Evolutionary conservation across 2,329 filamentous ascomycete genomes (phyloP).

Genomic region (Cladosporium austrohemisphaericum): DNA sequence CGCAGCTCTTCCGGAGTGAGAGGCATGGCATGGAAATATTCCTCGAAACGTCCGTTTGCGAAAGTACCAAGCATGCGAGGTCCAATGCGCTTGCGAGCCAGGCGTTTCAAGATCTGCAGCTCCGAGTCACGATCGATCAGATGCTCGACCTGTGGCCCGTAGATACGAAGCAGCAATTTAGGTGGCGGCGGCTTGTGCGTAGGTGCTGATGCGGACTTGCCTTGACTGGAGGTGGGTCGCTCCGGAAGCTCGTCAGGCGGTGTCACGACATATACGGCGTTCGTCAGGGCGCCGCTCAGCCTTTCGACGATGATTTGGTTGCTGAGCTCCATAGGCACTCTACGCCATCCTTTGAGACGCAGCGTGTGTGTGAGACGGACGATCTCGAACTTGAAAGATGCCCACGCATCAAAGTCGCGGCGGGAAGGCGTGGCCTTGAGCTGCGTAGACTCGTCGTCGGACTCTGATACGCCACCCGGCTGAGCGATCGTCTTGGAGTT

Average conservation of each 20-base stretch:
- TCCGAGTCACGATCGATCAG: constrained; percentile 92
- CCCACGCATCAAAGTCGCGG: constrained; percentile 61
- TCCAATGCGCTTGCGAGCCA: constrained; percentile 89
- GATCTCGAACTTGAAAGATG: constrained; percentile 87
- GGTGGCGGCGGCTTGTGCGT: constrained; percentile 49
- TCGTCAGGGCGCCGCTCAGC: constrained; percentile 88
- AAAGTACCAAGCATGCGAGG: constrained; percentile 89
- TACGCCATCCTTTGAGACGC: constrained; percentile 85
- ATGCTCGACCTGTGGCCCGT: constrained; percentile 91
- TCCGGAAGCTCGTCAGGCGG: constrained; percentile 64
- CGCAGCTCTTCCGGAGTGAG: constrained; percentile 74
- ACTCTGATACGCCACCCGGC: constrained; percentile 51
- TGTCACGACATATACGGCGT: constrained; percentile 91
- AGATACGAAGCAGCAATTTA: constrained; percentile 85
- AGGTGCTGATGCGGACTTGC: constrained; percentile 32
- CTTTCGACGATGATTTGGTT: constrained; percentile 67
- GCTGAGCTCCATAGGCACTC: constrained; percentile 68
- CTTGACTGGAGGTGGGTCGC: constrained; percentile 33
- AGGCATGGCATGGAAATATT: constrained; percentile 82
- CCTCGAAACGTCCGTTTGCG: constrained; percentile 89
- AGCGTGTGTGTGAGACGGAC: constrained; percentile 85
- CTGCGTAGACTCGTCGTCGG: constrained; percentile 46
- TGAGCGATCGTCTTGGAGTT: constrained; percentile 87
- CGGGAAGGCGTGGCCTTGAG: constrained; percentile 26
- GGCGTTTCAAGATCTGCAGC: constrained; percentile 75